Percentiles rank a stretch among this genome's conserved stretches.
These are phyloP conservation scores for Knoxdaviesia capensis DNA, from an alignment of 2,329 filamentous ascomycete genomes.

Conservation along the genomic window DNA sequence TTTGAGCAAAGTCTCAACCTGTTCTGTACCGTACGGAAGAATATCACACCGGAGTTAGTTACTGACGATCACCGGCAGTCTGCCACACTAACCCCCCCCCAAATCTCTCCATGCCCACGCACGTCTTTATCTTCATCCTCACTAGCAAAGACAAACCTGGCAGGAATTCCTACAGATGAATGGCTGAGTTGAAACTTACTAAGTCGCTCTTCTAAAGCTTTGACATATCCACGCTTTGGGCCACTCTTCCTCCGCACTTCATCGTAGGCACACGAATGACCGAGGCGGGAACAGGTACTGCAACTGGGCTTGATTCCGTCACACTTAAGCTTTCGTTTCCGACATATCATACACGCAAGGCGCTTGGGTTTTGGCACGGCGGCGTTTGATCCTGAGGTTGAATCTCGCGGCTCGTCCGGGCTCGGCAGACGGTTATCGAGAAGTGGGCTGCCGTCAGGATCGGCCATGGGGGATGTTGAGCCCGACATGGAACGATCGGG, in stretches of 20 bases:
- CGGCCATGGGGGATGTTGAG: too few relatives aligned
- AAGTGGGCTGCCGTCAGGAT: background rate
- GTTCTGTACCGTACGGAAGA: conserved; percentile 31
- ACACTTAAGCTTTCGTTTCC: conserved; percentile 80
- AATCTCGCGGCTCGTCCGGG: too few relatives aligned
- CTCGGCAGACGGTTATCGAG: too few relatives aligned
- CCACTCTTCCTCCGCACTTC: conserved; percentile 88
- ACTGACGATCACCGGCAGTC: background rate
- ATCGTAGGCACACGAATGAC: conserved; percentile 77
- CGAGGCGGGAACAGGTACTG: conserved; percentile 70
- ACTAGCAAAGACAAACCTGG: too few relatives aligned
- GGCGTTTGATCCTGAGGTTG: conserved; percentile 15
- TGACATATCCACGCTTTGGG: conserved; percentile 85
- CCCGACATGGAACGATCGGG: too few relatives aligned
- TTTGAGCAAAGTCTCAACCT: conserved; percentile 82
- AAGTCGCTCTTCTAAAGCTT: conserved; percentile 77
- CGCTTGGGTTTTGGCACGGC: conserved; percentile 66
- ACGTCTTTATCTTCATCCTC: too few relatives aligned
- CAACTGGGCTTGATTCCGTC: conserved; percentile 72
- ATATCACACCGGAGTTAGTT: background rate
- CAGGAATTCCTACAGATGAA: background rate
- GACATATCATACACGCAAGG: conserved; percentile 84
- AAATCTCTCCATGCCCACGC: too few relatives aligned
- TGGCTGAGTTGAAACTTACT: conserved; percentile 35
- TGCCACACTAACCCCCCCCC: too few relatives aligned